phyloP scores from a whole-genome alignment of 2,329 filamentous ascomycete genomes.

The Pseudonectria foliicola region DNA sequence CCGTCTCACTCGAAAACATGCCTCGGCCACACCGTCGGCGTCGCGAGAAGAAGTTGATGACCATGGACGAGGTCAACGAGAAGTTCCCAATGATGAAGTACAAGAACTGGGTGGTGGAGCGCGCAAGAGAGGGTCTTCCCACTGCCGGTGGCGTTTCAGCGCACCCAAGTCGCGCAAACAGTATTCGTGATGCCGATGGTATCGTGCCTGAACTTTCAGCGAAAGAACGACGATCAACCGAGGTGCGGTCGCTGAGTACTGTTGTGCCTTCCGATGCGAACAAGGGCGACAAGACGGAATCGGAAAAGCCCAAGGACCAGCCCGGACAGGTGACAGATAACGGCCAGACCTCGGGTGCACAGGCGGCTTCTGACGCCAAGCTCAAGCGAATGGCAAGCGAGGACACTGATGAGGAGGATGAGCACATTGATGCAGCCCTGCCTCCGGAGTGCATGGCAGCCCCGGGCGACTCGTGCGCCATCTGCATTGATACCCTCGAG shows the following conservation, averaged over 20 bases:
- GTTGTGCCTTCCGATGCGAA: slow-evolving; percentile 9
- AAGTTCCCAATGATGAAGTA: slow-evolving; percentile 95
- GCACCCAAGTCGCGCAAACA: slow-evolving; percentile 64
- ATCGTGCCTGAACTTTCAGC: slow-evolving; percentile 37
- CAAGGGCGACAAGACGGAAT: slow-evolving; percentile 14
- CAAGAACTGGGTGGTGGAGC: slow-evolving; percentile 83
- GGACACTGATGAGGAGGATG: slow-evolving; percentile 62
- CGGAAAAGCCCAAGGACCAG: slow-evolving; percentile 16
- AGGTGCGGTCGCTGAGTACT: slow-evolving; percentile 30
- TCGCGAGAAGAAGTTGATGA: slow-evolving; percentile 97
- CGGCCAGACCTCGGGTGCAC: slow-evolving; percentile 18
- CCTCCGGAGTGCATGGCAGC: slow-evolving; percentile 73
- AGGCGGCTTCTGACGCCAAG: slow-evolving; percentile 16
- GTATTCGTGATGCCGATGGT: slow-evolving; percentile 61
- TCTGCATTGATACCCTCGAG: slow-evolving; percentile 90
- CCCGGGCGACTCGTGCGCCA: slow-evolving; percentile 89
- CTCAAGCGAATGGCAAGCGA: slow-evolving; percentile 39
- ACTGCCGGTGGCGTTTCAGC: slow-evolving; percentile 76
- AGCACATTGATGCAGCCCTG: slow-evolving; percentile 75
- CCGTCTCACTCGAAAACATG: slow-evolving; percentile 81
- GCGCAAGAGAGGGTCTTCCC: slow-evolving; percentile 76
- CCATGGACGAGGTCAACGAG: slow-evolving; percentile 97
- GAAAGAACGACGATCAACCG: slow-evolving; percentile 39
- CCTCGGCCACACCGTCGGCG: slow-evolving; percentile 77
- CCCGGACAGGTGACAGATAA: slow-evolving; percentile 9